Evolutionary conservation across 2,329 filamentous ascomycete genomes (phyloP), one percentile per base, ranked within the genome.

Genomic region (Incumbomyces delicatus): DNA sequence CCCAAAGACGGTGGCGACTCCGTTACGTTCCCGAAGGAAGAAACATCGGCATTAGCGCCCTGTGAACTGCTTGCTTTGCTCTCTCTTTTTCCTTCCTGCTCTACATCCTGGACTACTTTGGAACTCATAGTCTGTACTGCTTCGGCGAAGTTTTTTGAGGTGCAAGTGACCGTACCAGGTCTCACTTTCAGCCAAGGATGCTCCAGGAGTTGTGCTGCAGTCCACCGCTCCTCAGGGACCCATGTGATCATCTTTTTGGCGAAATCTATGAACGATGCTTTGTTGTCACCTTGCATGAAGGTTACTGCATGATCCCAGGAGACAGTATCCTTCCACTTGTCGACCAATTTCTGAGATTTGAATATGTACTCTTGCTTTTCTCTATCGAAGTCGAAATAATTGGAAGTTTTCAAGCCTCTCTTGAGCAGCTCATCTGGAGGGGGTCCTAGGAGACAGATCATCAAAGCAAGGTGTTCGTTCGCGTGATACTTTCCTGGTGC

Each of bases 371-470:
- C 50, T 6, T 54, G 48, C 27, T 50, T 47, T n/a, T 57, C 45
- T 20, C 48, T 50, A 10, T 55, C 36, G 6, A 47, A 35, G 17
- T 57, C 50, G 41, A 58, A 58, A 38, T 51, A 58, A 61, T 63
- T 37, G 36, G 57, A 44, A 57, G 57, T 53, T 59, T 66, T 57
- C 49, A 50, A 42, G 16, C 56, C 61, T 31, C 61, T 59, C 51
- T 59, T 48, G 46, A 68, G 46, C 7, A 69, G 37, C 47, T 63
- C 60, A 46, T 51, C 57, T 36, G 63, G 65, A 4, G 66, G 66
- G 31, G 58, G 60, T 12, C 66, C 67, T 2, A 71, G 53, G 47
- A 71, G 57, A 14, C 60, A 62, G 44, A 68, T 66, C 59, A 71
- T 71, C 50, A 70, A 60, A 5, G 67, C 66, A 8, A 72, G 49